Evolutionary conservation across 2,329 filamentous ascomycete species (phyloP).

Genomic region (Bipolaris zeicola): DNA sequence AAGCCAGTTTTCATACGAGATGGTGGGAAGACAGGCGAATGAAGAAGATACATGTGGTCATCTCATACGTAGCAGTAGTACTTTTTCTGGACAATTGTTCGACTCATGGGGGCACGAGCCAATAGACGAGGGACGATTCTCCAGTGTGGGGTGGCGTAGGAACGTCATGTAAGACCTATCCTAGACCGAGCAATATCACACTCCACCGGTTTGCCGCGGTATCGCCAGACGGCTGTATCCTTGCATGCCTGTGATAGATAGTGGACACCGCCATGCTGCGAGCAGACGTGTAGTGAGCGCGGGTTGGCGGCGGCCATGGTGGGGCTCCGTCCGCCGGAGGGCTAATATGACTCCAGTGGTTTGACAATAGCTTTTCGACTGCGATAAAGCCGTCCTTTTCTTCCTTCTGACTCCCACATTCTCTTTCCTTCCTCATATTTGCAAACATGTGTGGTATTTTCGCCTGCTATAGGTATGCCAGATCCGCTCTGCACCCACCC

Average conservation of each 20-base stretch:
- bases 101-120: constrained; percentile 1
- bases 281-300: constrained; percentile 5
- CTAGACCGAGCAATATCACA: constrained; percentile 2
- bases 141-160: constrained; percentile 13
- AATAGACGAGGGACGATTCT: constrained; percentile 17
- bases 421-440: constrained; percentile 13
- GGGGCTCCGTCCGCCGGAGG: constrained; percentile 23
- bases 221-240: constrained; percentile 5
- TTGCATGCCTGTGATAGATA: constrained; percentile 4
- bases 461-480: constrained; percentile 79
- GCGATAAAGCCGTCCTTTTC: constrained; percentile 9
- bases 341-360: constrained; percentile 29
- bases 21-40: neutral
- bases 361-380: constrained; percentile 30
- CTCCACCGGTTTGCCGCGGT: constrained; percentile 15
- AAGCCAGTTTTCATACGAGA: neutral
- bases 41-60: neutral
- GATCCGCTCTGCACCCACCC: constrained; percentile 19
- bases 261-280: constrained; percentile 7
- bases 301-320: constrained; percentile 7
- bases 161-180: constrained; percentile 5
- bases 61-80: neutral
- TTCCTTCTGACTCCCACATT: constrained; percentile 10
- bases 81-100: neutral
- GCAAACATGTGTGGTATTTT: constrained; percentile 93